These are phyloP conservation scores for Hysterangium stoloniferum DNA, from an alignment of 768 basidiomycete genomes.

Conservation along the genomic window DNA sequence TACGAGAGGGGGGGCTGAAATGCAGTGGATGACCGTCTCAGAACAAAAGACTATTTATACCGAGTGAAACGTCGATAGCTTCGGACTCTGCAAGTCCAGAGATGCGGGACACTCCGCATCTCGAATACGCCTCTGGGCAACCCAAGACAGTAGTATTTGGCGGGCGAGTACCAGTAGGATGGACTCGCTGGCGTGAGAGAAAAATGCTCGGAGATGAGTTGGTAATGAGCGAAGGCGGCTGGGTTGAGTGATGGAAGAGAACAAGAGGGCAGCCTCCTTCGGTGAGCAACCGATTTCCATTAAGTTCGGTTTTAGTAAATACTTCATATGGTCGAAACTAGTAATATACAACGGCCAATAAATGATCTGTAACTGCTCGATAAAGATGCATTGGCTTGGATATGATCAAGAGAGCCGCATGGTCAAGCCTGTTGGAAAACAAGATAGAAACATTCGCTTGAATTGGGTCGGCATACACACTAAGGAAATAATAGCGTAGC, in stretches of 20 bases:
- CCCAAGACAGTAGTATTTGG: constrained; percentile 1
- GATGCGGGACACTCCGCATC: constrained; percentile 8
- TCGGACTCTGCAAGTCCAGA: constrained; percentile 4
- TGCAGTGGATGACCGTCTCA: background rate
- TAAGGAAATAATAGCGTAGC: too few relatives aligned
- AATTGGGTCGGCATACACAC: too few relatives aligned
- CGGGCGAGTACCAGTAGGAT: background rate
- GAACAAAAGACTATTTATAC: constrained; percentile 1
- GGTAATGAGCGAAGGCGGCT: background rate
- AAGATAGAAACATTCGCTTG: too few relatives aligned
- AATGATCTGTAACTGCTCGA: too few relatives aligned
- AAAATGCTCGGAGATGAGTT: constrained; percentile 4
- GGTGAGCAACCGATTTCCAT: constrained; percentile 5
- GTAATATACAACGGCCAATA: too few relatives aligned
- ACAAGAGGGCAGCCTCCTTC: constrained; percentile 9
- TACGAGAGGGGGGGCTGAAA: constrained; percentile 10
- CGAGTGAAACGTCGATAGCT: background rate
- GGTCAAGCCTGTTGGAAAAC: too few relatives aligned
- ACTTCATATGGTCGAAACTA: too few relatives aligned
- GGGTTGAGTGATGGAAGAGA: constrained; percentile 6
- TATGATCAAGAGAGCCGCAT: too few relatives aligned
- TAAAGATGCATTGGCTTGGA: too few relatives aligned
- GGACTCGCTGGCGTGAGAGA: constrained; percentile 12
- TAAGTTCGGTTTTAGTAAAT: too few relatives aligned
- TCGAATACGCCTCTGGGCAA: constrained; percentile 3